phyloP scores from a whole-genome alignment of 106 monocot genomes.

The Chionographis japonica region DNA sequence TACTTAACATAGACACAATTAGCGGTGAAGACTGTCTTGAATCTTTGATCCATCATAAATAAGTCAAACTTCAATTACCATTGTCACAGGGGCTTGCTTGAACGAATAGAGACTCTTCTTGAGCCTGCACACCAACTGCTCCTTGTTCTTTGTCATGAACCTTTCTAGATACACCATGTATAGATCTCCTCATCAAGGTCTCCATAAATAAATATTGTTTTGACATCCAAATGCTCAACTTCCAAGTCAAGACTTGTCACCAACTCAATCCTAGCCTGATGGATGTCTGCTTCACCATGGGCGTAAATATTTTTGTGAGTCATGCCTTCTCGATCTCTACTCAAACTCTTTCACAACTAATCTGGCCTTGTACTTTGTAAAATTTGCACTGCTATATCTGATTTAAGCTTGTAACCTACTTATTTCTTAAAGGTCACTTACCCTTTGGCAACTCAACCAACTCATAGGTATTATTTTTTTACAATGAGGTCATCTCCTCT shows the following conservation, averaged over 20 bases:
- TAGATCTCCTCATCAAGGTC: not conserved
- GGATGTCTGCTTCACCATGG: constrained; percentile 10
- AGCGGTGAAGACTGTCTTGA: not conserved
- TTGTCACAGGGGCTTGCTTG: not conserved
- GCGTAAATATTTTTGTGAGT: constrained; percentile 15
- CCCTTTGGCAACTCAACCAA: not conserved
- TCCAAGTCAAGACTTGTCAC: constrained; percentile 3
- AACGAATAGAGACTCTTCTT: not conserved
- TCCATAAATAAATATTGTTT: not conserved
- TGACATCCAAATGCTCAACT: not conserved
- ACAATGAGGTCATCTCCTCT: not conserved
- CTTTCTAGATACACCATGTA: not conserved
- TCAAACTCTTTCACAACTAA: constrained; percentile 14
- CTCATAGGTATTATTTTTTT: constrained; percentile 4
- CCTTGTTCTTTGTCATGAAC: not conserved
- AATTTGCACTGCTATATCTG: not conserved
- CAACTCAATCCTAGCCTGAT: not conserved
- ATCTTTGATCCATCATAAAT: not conserved
- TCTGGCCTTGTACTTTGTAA: not conserved
- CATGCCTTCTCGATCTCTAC: not conserved
- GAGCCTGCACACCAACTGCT: not conserved
- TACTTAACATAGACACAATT: not conserved
- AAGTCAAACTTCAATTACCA: constrained; percentile 10
- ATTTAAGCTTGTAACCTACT: constrained; percentile 7
- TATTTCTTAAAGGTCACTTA: constrained; percentile 1